Evolutionary conservation across 2,329 filamentous ascomycete genomes (phyloP), one percentile per base, ranked within the genome.

Genomic region (Parastagonospora nodorum): DNA sequence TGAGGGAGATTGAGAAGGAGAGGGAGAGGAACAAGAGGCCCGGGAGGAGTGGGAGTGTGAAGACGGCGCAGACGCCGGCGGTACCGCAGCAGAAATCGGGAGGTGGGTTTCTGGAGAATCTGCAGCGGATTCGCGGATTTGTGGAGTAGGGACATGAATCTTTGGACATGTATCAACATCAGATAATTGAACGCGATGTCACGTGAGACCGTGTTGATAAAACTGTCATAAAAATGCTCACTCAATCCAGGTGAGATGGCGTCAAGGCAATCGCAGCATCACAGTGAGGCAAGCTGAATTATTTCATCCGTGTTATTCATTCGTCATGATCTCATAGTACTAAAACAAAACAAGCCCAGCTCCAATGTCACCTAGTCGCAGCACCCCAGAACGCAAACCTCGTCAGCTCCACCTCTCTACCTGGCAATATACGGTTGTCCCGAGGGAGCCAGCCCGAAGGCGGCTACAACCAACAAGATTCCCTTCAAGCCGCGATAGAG

Each of bases 1-100:
- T 78, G 57, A 80, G 71, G 57, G 72, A 71, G 1, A 50, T 82
- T 35, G 80, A 81, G 39, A 75, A 66, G 45, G 73, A 64, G 35
- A 64, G 45, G 47, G 64, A 64, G 45, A 60, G 35, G 50, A 57
- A 39, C 31, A 62, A 55, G 31, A 66, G 58, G 41, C 47, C 55
- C 49, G 57, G 39, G 15, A 60, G 54, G 50, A 69, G 55, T 63
- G 66, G 52, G 14, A 68, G 58, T 48, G 48, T 61, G 30, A 45
- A 52, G 2, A 66, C 63, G 50, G 37, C 53, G 14, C 52, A 54
- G 24, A 48, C 45, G 30, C 41, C 47, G 10, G 56, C 42, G 11
- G 32, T n/a, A 35, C 61, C 60, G 41, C 62, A 67, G 59, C 61
- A 61, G 35, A 61, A 58, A 41, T 59, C 61, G 36, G 67, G 68